A percentile compares a stretch with the other conserved stretches of the same genome.
phyloP scores from a whole-genome alignment of 306 rosid species.

The Trichosanthes cucumerina region DNA sequence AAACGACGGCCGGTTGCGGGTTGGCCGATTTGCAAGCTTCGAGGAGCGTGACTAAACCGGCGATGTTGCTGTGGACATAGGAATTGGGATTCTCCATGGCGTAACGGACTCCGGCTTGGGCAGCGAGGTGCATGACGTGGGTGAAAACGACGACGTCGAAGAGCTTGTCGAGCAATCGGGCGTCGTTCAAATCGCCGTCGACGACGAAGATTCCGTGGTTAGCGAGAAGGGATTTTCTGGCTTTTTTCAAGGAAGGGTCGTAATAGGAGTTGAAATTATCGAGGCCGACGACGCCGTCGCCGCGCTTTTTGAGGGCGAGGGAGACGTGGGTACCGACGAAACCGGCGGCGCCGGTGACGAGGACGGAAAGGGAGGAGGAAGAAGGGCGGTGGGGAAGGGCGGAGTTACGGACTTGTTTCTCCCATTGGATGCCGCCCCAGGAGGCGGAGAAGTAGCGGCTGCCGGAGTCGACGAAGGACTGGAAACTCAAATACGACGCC shows the following conservation, averaged over 20 bases:
- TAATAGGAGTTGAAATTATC: slow-evolving; percentile 60
- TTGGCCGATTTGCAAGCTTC: slow-evolving; percentile 51
- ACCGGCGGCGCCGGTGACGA: slow-evolving; percentile 57
- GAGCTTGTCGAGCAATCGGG: slow-evolving; percentile 19
- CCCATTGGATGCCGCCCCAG: slow-evolving; percentile 77
- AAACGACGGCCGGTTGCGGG: slow-evolving; percentile 58
- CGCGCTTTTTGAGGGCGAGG: slow-evolving; percentile 43
- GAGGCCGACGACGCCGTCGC: slow-evolving; percentile 63
- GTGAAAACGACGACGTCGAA: slow-evolving; percentile 16
- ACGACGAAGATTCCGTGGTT: slow-evolving; percentile 43
- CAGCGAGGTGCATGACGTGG: slow-evolving; percentile 15
- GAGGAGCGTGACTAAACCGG: slow-evolving; percentile 52
- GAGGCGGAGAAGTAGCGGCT: slow-evolving; percentile 46
- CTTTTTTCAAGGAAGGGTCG: slow-evolving; percentile 44
- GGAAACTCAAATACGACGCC: slow-evolving; percentile 53
- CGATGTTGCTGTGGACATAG: slow-evolving; percentile 58
- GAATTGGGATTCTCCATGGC: slow-evolving; percentile 50
- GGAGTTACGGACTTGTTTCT: slow-evolving; percentile 46
- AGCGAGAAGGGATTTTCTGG: slow-evolving; percentile 32
- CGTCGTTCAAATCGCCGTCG: slow-evolving; percentile 52
- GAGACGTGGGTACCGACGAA: slow-evolving; percentile 59
- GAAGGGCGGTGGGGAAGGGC: slow-evolving; percentile 33
- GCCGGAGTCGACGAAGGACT: slow-evolving; percentile 45
- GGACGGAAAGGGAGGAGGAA: slow-evolving; percentile 35
- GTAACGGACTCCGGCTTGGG: slow-evolving; percentile 18